Evolutionary conservation across 805 yeast species (phyloP).

Genomic region (Candida gorgasii): DNA sequence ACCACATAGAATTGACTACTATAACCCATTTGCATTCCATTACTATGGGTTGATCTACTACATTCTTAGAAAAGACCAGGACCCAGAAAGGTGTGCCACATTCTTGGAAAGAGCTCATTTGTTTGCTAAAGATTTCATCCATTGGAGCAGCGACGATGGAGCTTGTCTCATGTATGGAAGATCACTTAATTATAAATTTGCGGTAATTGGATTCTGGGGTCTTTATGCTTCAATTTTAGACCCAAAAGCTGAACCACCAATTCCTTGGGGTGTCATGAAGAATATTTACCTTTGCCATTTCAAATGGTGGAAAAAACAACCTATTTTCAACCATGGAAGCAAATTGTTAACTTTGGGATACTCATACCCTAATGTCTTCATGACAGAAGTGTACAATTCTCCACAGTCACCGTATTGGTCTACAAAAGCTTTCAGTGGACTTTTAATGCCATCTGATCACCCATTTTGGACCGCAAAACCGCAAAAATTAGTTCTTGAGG

Average conservation of each 20-base stretch:
- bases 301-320: constrained; percentile 16
- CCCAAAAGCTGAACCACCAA: constrained; percentile 3
- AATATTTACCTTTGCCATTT: constrained; percentile 11
- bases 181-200: constrained; percentile 16
- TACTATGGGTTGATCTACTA: constrained; percentile 26
- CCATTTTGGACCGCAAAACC: constrained; percentile 15
- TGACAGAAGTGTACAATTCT: constrained; percentile 16
- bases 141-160: constrained; percentile 20
- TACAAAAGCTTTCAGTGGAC: constrained; percentile 14
- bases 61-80: constrained; percentile 14
- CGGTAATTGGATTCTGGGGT: constrained; percentile 18
- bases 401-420: constrained; percentile 19
- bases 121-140: constrained; percentile 23
- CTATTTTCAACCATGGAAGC: constrained; percentile 11
- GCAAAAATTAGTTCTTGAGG: constrained; percentile 8
- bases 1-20: constrained; percentile 23
- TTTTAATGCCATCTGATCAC: constrained; percentile 11
- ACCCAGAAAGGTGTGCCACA: constrained; percentile 14
- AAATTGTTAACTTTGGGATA: constrained; percentile 15
- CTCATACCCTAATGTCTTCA: constrained; percentile 14
- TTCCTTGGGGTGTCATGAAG: constrained; percentile 16
- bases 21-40: constrained; percentile 31
- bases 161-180: constrained; percentile 16
- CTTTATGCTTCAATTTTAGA: constrained; percentile 9
- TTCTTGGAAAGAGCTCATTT: constrained; percentile 19